Conservation (phyloP, 2,329 filamentous ascomycete species). For the Cordyceps sp. region DNA sequence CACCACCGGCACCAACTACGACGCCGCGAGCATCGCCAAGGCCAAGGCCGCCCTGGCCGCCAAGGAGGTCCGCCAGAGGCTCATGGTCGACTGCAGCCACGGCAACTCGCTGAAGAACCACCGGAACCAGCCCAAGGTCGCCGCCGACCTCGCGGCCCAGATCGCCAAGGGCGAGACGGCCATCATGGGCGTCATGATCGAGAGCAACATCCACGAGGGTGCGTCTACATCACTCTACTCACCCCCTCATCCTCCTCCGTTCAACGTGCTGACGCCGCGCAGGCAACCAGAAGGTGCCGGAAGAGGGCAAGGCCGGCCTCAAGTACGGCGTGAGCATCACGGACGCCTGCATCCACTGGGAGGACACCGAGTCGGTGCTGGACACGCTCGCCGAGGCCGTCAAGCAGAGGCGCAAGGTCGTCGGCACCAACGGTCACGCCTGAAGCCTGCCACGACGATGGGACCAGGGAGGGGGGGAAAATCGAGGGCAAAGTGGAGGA, state of each 20-base stretch:
- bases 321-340: constrained; percentile 95
- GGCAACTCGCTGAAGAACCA: constrained; percentile 94
- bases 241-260: not conserved
- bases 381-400: constrained; percentile 67
- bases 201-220: constrained; percentile 93
- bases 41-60: constrained; percentile 66
- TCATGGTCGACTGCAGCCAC: constrained; percentile 98
- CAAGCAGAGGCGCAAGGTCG: constrained; percentile 10
- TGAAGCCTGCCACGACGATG: no score
- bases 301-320: constrained; percentile 68
- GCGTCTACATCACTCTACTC: constrained; percentile 11
- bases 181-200: constrained; percentile 98
- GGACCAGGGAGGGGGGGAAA: no score
- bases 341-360: constrained; percentile 91
- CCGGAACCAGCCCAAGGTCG: constrained; percentile 93
- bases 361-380: constrained; percentile 69
- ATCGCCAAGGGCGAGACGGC: constrained; percentile 67
- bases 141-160: constrained; percentile 64
- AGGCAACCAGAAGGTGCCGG: constrained; percentile 82
- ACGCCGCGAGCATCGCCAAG: constrained; percentile 65
- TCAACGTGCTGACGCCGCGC: not conserved
- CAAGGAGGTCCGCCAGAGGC: constrained; percentile 54
- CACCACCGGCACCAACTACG: constrained; percentile 87
- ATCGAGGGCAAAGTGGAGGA: no score
- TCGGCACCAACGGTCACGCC: constrained; percentile 8